Evolutionary conservation across 768 basidiomycete genomes (phyloP), one percentile per base, ranked within the genome.

Genomic region (Sporobolomyces phaffii): DNA sequence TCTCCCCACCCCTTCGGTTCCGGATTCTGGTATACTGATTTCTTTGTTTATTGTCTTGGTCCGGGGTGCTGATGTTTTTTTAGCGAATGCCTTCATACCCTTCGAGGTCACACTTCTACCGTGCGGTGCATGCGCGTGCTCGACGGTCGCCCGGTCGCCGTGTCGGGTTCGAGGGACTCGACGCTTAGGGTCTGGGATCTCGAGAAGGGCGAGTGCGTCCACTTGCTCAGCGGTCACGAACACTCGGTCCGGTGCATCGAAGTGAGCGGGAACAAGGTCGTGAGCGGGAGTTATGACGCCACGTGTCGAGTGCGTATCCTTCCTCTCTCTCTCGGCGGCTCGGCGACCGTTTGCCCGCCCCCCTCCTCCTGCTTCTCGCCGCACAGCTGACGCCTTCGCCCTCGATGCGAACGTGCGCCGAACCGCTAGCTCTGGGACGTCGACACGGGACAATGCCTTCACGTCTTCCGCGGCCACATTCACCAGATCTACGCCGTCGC

Each of bases 131-230:
- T 94, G 62, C 90, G 88, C 73, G 87, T 91, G 18, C 78, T 97
- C 54, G 87, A 94, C 76, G 86, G 87, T 43, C 83, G 89, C 15
- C 91, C 94, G 0, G 83, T 94, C 57, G 92, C 91, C 0, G 85
- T 99, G 38, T 88, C 89, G 0, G 94, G 92, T 51, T 90, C 91
- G 38, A 83, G 94, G 22, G 94, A 98, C 72, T 80, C 83, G 20
- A 90, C 89, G 5, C 75, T 97, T 43, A 82, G 91, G 1, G 89
- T 96, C 0, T 99, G 94, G 94, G 90, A 99, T 77, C 83, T 99
- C 38, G 88, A 90, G 77, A 82, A 81, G 17, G 94, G 94, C 0
- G 57, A 50, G 3, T 54, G 72, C 7, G 56, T 81, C 8, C 80
- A 82, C 50, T 80, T 86, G 10, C 80, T 99, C 36, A 77, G 80